These are phyloP conservation scores for Solanum appendiculatum DNA, from an alignment of 257 asterid genomes.

Conservation along the genomic window DNA sequence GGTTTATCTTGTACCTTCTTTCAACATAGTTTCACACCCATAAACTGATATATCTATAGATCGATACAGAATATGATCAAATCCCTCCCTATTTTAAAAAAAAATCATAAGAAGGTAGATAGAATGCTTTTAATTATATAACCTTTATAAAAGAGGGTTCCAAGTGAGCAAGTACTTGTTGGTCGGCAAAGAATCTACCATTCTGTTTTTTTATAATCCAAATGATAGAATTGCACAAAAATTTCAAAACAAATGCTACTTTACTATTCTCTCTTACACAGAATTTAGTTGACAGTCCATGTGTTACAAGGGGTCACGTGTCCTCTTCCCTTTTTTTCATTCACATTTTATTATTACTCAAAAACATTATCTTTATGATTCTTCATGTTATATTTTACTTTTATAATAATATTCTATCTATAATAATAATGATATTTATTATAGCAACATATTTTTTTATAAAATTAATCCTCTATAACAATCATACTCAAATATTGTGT, in stretches of 20 bases:
- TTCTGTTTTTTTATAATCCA: background rate
- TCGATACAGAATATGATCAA: background rate
- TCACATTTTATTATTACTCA: background rate
- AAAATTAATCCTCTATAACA: too few species aligned
- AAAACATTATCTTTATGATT: background rate
- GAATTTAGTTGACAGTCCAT: background rate
- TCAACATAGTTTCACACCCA: background rate
- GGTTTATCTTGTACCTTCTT: background rate
- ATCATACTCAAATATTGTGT: too few species aligned
- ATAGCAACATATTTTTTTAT: too few species aligned
- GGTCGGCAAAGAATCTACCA: background rate
- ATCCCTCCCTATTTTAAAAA: background rate
- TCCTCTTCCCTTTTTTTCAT: background rate
- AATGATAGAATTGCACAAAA: background rate
- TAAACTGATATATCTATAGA: background rate
- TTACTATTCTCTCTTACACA: background rate
- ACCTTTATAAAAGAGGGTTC: background rate
- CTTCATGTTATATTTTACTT: too few species aligned
- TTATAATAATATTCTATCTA: too few species aligned
- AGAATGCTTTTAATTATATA: too few species aligned
- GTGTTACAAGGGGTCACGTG: background rate
- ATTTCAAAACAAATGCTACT: background rate
- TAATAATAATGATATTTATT: accelerated
- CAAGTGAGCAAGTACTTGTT: background rate
- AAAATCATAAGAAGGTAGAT: background rate